Percentiles rank a stretch among this genome's conserved stretches.
These are phyloP conservation scores for Tolypocladium inflatum DNA, from an alignment of 2,329 filamentous ascomycete species.

Conservation along the genomic window DNA sequence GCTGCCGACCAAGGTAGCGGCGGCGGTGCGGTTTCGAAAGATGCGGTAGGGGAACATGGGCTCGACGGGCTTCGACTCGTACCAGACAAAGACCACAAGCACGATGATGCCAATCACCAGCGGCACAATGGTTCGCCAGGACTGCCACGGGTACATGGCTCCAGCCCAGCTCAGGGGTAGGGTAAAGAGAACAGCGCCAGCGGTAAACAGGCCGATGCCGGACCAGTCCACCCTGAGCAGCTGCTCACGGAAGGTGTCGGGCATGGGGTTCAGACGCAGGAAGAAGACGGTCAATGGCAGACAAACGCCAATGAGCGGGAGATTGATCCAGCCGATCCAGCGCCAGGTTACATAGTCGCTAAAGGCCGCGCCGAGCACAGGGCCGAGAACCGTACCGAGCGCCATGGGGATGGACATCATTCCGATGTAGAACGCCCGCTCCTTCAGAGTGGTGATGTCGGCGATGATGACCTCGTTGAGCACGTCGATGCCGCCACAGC, in stretches of 20 bases:
- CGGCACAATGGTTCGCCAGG: constrained; percentile 21
- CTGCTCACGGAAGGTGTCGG: background rate
- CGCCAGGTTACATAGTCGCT: constrained; percentile 13
- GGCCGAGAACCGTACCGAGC: constrained; percentile 11
- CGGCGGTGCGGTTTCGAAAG: constrained; percentile 14
- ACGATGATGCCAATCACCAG: constrained; percentile 17
- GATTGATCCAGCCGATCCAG: constrained; percentile 25
- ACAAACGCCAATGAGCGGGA: constrained; percentile 15
- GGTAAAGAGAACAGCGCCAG: constrained; percentile 13
- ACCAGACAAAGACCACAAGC: constrained; percentile 16
- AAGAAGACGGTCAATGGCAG: constrained; percentile 13
- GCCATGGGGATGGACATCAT: constrained; percentile 14
- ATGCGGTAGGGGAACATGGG: constrained; percentile 22
- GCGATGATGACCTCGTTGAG: constrained; percentile 18
- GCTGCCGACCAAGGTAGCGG: constrained; percentile 12
- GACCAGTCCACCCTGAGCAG: constrained; percentile 22
- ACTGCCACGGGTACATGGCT: constrained; percentile 20
- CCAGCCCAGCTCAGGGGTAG: constrained; percentile 25
- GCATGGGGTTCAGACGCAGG: constrained; percentile 7
- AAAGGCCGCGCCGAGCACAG: constrained; percentile 16
- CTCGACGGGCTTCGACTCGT: constrained; percentile 15
- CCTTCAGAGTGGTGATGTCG: constrained; percentile 23
- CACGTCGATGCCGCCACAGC: constrained; percentile 21
- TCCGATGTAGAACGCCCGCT: constrained; percentile 17
- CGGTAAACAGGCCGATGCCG: constrained; percentile 16